phyloP scores from a whole-genome alignment of 169 alveolate species.

The Plasmodium vinckei region DNA sequence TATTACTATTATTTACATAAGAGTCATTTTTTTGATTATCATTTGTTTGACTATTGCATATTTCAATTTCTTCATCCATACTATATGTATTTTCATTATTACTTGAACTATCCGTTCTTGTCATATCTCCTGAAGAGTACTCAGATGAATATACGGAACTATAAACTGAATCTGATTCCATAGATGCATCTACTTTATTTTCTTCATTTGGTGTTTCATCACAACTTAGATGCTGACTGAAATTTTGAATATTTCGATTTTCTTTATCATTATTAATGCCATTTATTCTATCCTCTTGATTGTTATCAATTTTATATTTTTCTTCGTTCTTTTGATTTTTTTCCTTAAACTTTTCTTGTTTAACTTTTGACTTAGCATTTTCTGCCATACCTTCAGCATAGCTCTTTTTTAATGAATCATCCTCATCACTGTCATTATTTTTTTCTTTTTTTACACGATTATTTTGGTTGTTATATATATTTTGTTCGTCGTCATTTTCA shows the following conservation, averaged over 20 bases:
- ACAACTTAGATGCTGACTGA: neutral
- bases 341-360: neutral
- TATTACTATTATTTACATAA: too few relatives aligned
- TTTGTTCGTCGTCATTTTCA: neutral
- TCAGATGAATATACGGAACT: conserved; percentile 27
- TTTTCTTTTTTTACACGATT: neutral
- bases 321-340: neutral
- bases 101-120: conserved; percentile 47
- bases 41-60: too few relatives aligned
- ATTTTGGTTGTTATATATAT: neutral
- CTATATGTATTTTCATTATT: conserved; percentile 4
- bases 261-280: neutral
- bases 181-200: conserved; percentile 1
- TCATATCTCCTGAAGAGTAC: conserved; percentile 41
- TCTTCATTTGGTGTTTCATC: neutral
- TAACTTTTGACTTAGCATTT: neutral
- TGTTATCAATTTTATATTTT: neutral
- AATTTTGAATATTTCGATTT: neutral
- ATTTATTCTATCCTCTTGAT: neutral
- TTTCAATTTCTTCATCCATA: neutral
- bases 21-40: too few relatives aligned
- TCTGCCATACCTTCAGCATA: neutral
- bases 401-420: neutral
- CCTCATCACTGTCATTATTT: neutral
- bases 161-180: conserved; percentile 15